Evolutionary conservation across 345 rosid genomes (phyloP).

Genomic region (Microthlaspi erraticum): DNA sequence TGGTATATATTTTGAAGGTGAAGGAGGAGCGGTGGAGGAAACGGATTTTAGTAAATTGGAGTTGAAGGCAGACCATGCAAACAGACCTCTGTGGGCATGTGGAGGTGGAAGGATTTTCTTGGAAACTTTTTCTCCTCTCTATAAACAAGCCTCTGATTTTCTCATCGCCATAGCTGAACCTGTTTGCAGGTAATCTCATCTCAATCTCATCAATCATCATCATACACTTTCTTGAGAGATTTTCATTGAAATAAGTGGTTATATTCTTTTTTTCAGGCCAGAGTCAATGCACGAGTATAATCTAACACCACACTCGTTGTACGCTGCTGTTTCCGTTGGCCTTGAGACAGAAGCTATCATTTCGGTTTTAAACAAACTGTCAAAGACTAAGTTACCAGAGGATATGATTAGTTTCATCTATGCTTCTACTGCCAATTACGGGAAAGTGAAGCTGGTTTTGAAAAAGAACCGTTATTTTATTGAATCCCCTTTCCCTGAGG

Average conservation of each 20-base stretch:
- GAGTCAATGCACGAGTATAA: conserved; percentile 98
- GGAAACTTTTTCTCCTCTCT: conserved; percentile 81
- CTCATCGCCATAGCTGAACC: conserved; percentile 98
- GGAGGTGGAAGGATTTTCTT: conserved; percentile 90
- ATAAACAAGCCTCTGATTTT: conserved; percentile 95
- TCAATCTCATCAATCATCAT: too few species aligned
- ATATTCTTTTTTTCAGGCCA: conserved; percentile 57
- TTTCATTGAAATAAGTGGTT: not conserved
- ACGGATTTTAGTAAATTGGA: conserved; percentile 80
- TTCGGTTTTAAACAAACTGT: conserved; percentile 82
- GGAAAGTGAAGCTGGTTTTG: conserved; percentile 96
- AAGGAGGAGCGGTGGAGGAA: conserved; percentile 61
- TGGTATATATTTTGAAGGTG: conserved; percentile 61
- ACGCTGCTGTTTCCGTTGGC: conserved; percentile 97
- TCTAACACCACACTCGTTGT: conserved; percentile 90
- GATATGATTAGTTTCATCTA: conserved; percentile 87
- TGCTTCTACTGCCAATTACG: conserved; percentile 94
- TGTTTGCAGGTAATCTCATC: conserved; percentile 81
- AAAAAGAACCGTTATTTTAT: conserved; percentile 87
- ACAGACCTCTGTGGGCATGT: conserved; percentile 97
- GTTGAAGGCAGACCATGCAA: conserved; percentile 76
- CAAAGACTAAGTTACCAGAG: conserved; percentile 89
- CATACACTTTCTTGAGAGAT: not conserved
- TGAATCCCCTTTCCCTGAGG: conserved; percentile 97
- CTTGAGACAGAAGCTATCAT: conserved; percentile 90